These are phyloP conservation scores for Rhynchosporium secalis DNA, from an alignment of 2,329 filamentous ascomycete species.

Conservation along the genomic window DNA sequence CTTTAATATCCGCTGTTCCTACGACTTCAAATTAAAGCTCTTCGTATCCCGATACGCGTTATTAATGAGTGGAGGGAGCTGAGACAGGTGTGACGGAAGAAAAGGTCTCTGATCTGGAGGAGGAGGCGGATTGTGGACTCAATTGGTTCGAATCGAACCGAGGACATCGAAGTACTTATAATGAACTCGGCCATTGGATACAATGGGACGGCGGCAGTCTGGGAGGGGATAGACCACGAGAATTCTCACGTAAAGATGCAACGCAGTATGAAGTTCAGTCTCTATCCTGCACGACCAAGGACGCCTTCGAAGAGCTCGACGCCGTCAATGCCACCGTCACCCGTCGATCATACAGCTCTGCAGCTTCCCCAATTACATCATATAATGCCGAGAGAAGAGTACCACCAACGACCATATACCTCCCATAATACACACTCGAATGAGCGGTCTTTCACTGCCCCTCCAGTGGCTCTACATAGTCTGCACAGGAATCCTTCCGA, in stretches of 20 bases:
- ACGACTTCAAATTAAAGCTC: slow-evolving; percentile 3
- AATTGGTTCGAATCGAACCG: slow-evolving; percentile 14
- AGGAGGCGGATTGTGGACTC: slow-evolving; percentile 15
- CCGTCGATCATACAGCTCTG: slow-evolving; percentile 22
- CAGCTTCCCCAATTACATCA: slow-evolving; percentile 24
- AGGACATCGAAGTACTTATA: neutral
- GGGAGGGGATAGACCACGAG: slow-evolving; percentile 20
- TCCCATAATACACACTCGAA: slow-evolving; percentile 31
- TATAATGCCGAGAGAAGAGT: slow-evolving; percentile 22
- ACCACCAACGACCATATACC: slow-evolving; percentile 30
- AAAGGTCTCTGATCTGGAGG: slow-evolving; percentile 23
- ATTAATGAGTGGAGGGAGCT: slow-evolving; percentile 7
- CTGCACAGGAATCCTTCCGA: slow-evolving; percentile 38
- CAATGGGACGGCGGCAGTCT: slow-evolving; percentile 25
- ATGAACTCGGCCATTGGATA: slow-evolving; percentile 33
- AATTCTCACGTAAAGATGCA: slow-evolving; percentile 28
- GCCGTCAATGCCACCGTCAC: slow-evolving; percentile 26
- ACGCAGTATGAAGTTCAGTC: slow-evolving; percentile 36
- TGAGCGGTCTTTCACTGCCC: slow-evolving; percentile 31
- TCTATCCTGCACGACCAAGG: slow-evolving; percentile 34
- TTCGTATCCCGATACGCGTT: neutral
- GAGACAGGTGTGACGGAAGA: slow-evolving; percentile 21
- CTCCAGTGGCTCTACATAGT: slow-evolving; percentile 27
- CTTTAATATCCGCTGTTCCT: neutral
- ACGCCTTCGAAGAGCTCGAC: slow-evolving; percentile 29